Percentiles rank a stretch among this genome's conserved stretches.
phyloP scores from a whole-genome alignment of 2,329 filamentous ascomycete genomes.

The Huntiella abstrusa region DNA sequence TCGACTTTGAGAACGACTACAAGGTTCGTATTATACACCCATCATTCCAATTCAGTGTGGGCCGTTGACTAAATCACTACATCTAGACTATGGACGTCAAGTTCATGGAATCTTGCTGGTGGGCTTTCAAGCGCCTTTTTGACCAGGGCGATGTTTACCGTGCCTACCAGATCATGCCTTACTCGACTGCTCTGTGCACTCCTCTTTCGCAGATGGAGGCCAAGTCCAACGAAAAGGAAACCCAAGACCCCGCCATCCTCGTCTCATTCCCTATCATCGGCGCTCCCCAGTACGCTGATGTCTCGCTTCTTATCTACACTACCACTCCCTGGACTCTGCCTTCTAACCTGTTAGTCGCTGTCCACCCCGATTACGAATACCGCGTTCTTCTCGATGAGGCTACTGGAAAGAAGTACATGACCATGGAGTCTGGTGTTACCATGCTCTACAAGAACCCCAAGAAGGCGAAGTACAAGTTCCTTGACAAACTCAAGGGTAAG shows the following conservation, averaged over 20 bases:
- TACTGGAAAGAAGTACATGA: conserved; percentile 47
- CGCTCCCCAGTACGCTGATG: conserved; percentile 41
- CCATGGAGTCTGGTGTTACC: conserved; percentile 45
- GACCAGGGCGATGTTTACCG: conserved; percentile 55
- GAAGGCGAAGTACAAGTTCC: conserved; percentile 54
- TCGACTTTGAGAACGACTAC: conserved; percentile 66
- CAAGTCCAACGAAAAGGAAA: conserved; percentile 57
- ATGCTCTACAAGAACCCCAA: conserved; percentile 62
- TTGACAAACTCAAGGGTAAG: conserved; percentile 47
- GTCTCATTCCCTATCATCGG: conserved; percentile 51
- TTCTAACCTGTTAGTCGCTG: conserved; percentile 54
- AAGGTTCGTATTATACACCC: conserved; percentile 27
- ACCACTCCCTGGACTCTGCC: conserved; percentile 69
- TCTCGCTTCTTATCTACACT: conserved; percentile 34
- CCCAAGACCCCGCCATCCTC: conserved; percentile 54
- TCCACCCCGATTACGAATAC: conserved; percentile 62
- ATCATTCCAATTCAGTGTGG: not conserved
- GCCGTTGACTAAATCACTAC: not conserved
- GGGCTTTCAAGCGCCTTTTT: conserved; percentile 58
- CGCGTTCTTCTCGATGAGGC: conserved; percentile 50
- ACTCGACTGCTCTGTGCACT: conserved; percentile 54
- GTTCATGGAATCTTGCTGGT: conserved; percentile 66
- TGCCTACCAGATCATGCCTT: conserved; percentile 58
- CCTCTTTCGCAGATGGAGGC: conserved; percentile 60
- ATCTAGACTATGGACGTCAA: conserved; percentile 48